These are phyloP conservation scores for Pichia exigua DNA, from an alignment of 805 yeast genomes.

Conservation along the genomic window DNA sequence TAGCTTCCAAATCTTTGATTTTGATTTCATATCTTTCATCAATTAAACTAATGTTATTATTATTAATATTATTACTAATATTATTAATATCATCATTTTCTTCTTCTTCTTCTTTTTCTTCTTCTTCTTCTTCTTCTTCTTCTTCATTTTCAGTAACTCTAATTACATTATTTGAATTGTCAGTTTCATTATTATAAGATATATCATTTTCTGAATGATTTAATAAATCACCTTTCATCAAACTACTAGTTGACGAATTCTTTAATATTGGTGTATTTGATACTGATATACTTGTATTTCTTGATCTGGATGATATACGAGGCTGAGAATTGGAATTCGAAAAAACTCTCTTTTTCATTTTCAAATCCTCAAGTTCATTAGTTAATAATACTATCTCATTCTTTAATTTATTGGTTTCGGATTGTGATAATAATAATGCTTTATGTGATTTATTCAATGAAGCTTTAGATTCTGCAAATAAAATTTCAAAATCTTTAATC, in stretches of 20 bases:
- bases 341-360: slow-evolving; percentile 29
- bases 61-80: slow-evolving; percentile 21
- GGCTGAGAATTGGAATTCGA: slow-evolving; percentile 10
- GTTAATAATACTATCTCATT: slow-evolving; percentile 46
- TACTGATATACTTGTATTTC: background rate
- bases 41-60: slow-evolving; percentile 24
- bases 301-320: background rate
- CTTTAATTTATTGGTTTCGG: slow-evolving; percentile 57
- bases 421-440: slow-evolving; percentile 68
- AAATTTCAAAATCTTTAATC: slow-evolving; percentile 42
- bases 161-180: background rate
- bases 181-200: background rate
- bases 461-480: slow-evolving; percentile 63
- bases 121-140: background rate
- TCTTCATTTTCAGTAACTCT: too few species aligned
- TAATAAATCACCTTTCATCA: background rate
- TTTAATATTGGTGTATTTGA: background rate
- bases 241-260: background rate
- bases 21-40: slow-evolving; percentile 63
- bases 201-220: background rate
- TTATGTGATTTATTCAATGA: slow-evolving; percentile 67
- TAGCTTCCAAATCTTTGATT: slow-evolving; percentile 78
- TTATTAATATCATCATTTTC: background rate
- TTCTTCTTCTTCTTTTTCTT: too few species aligned
- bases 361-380: slow-evolving; percentile 64